Base-by-base conservation (phyloP, 805 yeast species). In the Saccharomyces paradoxus region DNA sequence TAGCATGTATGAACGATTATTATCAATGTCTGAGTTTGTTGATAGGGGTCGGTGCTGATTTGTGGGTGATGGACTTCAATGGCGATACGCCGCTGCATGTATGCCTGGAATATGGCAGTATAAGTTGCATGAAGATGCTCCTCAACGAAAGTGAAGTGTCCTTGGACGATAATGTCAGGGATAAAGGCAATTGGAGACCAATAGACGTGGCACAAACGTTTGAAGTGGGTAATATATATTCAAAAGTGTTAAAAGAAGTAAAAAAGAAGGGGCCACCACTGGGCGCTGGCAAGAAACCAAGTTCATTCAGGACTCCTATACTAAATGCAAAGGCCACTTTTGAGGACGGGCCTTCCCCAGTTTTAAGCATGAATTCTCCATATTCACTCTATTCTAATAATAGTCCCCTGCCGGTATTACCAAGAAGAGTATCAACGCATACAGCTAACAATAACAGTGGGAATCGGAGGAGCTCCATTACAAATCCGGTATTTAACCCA, bases 1-100 rank as follows among this genome's bases (percentile, higher is more conserved):
- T 82, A 17, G 86, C 92, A 14, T 80, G 87, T 37, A 70, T 74
- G 13, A 67, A 74, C 46, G 87, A 88, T 52, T 80, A 77, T 65
- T 77, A 77, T 55, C 84, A 82, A 41, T 84, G 91, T 58, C 74
- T 86, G 49, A 81, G 78, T 57, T 69, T 87, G 46, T 70, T 89
- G 22, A 71, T 89, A 3, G 86, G 86, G 41, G 80, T 85, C 54
- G 94, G 91, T 8, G 95, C 95, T 2, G 86, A 88, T 62, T 75
- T 89, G 49, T 83, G 86, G 60, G 67, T 82, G 4, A 83, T 81
- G 53, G 96, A 94, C 65, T 72, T 74, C 9, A 79, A 80, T 14
- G 96, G 94, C 0, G 87, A 89, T 64, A 84, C 96, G 2, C 89
- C 96, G 0, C 71, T 92, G 46, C 98, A 92, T 69, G 74, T 86